These are phyloP conservation scores for Fimicolochytrium jonesii DNA, from an alignment of 192 early-diverging fungal genomes.

Conservation along the genomic window DNA sequence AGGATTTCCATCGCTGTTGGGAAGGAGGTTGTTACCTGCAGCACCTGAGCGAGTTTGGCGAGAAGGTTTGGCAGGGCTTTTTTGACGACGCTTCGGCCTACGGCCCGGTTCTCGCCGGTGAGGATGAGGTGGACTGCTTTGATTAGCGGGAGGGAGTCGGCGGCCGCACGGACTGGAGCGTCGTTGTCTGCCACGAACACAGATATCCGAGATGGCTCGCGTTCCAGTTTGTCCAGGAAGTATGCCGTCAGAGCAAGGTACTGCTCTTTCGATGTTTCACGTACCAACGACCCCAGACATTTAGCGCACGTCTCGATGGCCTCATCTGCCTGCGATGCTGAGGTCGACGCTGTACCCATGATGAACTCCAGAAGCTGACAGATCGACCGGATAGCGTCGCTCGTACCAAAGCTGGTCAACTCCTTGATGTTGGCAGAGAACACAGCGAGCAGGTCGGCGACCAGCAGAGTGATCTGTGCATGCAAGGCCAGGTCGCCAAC, in stretches of 20 bases:
- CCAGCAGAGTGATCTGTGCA: background rate
- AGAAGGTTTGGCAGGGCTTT: background rate
- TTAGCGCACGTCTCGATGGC: background rate
- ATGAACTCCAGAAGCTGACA: background rate
- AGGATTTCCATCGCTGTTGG: background rate
- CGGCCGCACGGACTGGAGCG: too few species aligned
- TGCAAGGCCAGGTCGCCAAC: background rate
- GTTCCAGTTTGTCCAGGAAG: slow-evolving; percentile 3
- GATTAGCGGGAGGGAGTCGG: too few species aligned
- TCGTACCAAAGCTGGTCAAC: background rate
- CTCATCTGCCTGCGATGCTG: too few species aligned
- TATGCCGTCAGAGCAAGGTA: background rate
- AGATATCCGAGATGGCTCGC: background rate
- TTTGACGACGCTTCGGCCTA: slow-evolving; percentile 1
- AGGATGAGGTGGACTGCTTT: background rate
- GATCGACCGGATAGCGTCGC: background rate
- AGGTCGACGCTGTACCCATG: background rate
- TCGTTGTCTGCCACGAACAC: too few species aligned
- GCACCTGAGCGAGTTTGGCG: slow-evolving; percentile 5
- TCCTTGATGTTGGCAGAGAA: background rate
- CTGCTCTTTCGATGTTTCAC: background rate
- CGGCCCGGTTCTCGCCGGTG: background rate
- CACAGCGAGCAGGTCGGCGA: background rate
- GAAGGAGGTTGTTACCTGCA: slow-evolving; percentile 7
- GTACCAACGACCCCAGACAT: background rate